Evolutionary conservation across 1,284 basidiomycete genomes (phyloP).

Genomic region (Cryptococcus jaspeensis): DNA sequence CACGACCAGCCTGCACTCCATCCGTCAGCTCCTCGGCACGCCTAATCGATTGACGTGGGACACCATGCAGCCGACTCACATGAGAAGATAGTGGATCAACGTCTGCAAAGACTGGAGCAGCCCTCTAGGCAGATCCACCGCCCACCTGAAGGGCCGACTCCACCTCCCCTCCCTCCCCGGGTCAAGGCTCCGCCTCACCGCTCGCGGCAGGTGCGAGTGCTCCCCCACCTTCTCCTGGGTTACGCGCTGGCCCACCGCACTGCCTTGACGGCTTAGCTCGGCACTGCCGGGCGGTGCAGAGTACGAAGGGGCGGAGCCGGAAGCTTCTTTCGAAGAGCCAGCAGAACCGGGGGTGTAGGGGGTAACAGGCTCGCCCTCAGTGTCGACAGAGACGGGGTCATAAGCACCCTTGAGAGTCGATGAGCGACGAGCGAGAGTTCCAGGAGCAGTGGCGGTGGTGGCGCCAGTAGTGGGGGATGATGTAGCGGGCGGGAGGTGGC

Average conservation of each 20-base stretch:
- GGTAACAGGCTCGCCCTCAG: conserved; percentile 1
- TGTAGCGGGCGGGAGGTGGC: not conserved
- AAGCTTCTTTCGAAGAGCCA: not conserved
- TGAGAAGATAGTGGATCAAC: conserved; percentile 38
- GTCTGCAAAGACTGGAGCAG: conserved; percentile 33
- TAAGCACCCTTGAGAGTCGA: conserved; percentile 10
- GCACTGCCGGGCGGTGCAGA: not conserved
- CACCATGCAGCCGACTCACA: conserved; percentile 22
- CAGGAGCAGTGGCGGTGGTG: conserved; percentile 2
- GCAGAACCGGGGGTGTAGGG: not conserved
- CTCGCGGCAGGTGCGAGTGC: conserved; percentile 21
- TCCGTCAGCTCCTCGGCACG: not conserved
- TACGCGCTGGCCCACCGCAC: not conserved
- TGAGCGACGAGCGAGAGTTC: conserved; percentile 1
- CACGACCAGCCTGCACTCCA: conserved; percentile 31
- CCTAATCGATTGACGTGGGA: not conserved
- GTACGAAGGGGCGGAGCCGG: conserved; percentile 5
- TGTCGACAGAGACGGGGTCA: conserved; percentile 1
- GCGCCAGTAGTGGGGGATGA: not conserved
- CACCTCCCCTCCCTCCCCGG: conserved; percentile 24
- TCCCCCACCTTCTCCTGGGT: not conserved
- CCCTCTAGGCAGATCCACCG: conserved; percentile 37
- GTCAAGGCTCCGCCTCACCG: conserved; percentile 23
- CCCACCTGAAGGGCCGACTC: conserved; percentile 34
- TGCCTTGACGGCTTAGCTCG: not conserved